Conservation (phyloP, 2,329 filamentous ascomycete genomes). For the Aureobasidium sp. region DNA sequence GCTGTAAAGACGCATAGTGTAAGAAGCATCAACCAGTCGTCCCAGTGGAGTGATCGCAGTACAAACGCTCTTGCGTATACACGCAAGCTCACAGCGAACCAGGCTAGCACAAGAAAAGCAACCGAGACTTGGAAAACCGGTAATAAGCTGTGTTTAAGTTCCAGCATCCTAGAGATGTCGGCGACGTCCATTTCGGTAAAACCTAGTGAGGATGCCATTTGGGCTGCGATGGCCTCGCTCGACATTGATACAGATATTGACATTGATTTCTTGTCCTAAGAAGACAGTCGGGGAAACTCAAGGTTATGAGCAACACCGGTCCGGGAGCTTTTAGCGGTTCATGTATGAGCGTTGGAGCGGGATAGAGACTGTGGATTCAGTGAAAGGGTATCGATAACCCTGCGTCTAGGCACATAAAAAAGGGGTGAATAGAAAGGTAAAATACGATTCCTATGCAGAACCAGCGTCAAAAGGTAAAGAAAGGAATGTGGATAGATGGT, state of each 20-base stretch:
- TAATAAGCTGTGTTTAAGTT: neutral
- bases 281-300: slow-evolving; percentile 3
- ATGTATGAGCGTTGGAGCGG: slow-evolving; percentile 10
- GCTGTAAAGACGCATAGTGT: neutral
- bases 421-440: slow-evolving; percentile 4
- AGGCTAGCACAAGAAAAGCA: slow-evolving; percentile 20
- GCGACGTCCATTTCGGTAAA: slow-evolving; percentile 6
- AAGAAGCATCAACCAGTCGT: slow-evolving; percentile 16
- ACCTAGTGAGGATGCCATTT: slow-evolving; percentile 4
- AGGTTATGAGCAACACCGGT: slow-evolving; percentile 16
- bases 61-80: slow-evolving; percentile 21
- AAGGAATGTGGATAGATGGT: slow-evolving; percentile 12
- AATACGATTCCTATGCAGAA: neutral
- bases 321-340: slow-evolving; percentile 9
- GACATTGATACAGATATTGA: neutral
- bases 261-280: neutral
- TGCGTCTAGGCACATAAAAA: slow-evolving; percentile 16
- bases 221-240: slow-evolving; percentile 1
- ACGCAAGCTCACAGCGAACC: slow-evolving; percentile 17
- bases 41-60: slow-evolving; percentile 8
- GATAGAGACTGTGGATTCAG: neutral
- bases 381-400: neutral
- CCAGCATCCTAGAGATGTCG: slow-evolving; percentile 11
- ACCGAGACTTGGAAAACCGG: slow-evolving; percentile 27
- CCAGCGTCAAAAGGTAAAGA: neutral